A percentile compares a stretch with the other conserved stretches of the same genome.
Conservation (phyloP, 371 early-diverging fungal species). For the Apophysomyces elegans region DNA sequence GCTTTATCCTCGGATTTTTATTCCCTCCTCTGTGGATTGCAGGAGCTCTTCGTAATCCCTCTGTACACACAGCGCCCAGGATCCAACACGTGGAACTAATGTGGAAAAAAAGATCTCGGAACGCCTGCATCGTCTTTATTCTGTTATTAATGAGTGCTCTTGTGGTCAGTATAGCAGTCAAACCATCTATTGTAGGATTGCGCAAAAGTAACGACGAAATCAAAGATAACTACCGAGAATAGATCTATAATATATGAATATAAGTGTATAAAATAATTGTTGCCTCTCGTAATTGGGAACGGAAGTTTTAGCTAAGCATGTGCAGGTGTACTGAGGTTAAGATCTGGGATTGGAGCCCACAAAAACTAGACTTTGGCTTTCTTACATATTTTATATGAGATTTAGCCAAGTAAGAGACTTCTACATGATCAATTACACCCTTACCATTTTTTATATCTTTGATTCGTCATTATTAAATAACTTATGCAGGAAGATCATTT, state of each 20-base stretch:
- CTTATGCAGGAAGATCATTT: too few species aligned
- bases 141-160: slow-evolving; percentile 14
- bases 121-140: slow-evolving; percentile 23
- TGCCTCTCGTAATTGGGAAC: too few species aligned
- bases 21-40: slow-evolving; percentile 46
- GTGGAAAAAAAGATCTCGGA: slow-evolving; percentile 27
- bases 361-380: too few species aligned
- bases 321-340: too few species aligned
- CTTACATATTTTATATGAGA: too few species aligned
- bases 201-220: slow-evolving; percentile 8
- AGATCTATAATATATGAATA: not conserved
- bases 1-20: slow-evolving; percentile 39
- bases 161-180: slow-evolving; percentile 22
- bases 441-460: too few species aligned
- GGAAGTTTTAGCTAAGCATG: too few species aligned
- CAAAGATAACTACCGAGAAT: not conserved
- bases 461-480: too few species aligned
- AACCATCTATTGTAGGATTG: slow-evolving; percentile 14
- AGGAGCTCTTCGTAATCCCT: slow-evolving; percentile 28
- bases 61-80: slow-evolving; percentile 8
- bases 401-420: too few species aligned
- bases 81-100: slow-evolving; percentile 23
- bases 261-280: not conserved
- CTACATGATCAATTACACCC: too few species aligned
- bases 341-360: too few species aligned